A percentile compares a stretch with the other conserved stretches of the same genome.
These are phyloP conservation scores for Botrytis galanthina DNA, from an alignment of 2,329 filamentous ascomycete genomes.

Conservation along the genomic window DNA sequence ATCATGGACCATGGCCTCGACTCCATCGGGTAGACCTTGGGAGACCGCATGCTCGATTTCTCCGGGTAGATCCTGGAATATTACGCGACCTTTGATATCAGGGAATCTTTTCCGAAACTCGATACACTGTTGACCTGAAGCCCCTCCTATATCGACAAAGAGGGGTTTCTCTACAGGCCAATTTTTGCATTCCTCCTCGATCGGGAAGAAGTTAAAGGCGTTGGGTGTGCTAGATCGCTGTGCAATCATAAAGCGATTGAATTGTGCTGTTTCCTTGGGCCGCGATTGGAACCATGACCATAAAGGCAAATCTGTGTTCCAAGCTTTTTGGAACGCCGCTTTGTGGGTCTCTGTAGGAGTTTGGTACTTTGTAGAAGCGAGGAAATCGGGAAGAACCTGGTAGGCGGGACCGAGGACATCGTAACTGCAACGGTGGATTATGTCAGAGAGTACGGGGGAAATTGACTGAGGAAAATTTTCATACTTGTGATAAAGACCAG, in stretches of 20 bases:
- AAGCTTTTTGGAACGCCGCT: conserved; percentile 18
- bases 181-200: conserved; percentile 11
- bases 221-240: conserved; percentile 1
- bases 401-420: background rate
- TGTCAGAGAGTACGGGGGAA: background rate
- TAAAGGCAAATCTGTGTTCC: conserved; percentile 13
- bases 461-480: background rate
- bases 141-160: conserved; percentile 8
- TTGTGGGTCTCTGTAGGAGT: background rate
- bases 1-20: conserved; percentile 35
- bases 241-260: conserved; percentile 21
- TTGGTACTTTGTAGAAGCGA: background rate
- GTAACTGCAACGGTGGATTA: background rate
- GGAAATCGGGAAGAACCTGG: background rate
- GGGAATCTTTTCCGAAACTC: conserved; percentile 6
- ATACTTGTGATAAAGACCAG: conserved; percentile 6
- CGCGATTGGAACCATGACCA: conserved; percentile 17
- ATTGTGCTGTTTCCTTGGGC: conserved; percentile 14
- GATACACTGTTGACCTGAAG: background rate
- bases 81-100: conserved; percentile 29
- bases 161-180: conserved; percentile 32
- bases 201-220: conserved; percentile 15
- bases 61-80: conserved; percentile 43
- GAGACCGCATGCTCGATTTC: conserved; percentile 22
- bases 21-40: conserved; percentile 33